Percentiles rank a stretch among this genome's conserved stretches.
These are phyloP conservation scores for Lathyrus tuberosus DNA, from an alignment of 306 rosid species.

Conservation along the genomic window DNA sequence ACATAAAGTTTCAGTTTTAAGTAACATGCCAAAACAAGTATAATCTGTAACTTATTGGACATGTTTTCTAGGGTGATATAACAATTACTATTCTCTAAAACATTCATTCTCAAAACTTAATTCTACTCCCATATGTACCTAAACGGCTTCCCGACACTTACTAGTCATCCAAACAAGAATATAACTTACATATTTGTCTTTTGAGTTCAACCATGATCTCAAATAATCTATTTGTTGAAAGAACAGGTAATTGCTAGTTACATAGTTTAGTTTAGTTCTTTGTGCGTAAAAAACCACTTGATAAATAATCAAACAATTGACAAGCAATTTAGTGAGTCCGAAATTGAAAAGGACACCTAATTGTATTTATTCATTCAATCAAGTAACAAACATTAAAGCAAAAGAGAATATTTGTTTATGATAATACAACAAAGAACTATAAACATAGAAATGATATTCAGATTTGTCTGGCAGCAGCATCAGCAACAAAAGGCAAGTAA, in stretches of 20 bases:
- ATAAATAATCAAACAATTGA: too few relatives aligned
- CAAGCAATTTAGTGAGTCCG: neutral
- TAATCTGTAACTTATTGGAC: too few relatives aligned
- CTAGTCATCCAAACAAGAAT: too few relatives aligned
- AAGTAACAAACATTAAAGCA: neutral
- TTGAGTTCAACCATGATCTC: neutral
- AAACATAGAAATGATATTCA: constrained; percentile 29
- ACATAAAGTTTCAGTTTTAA: too few relatives aligned
- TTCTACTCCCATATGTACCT: too few relatives aligned
- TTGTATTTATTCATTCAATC: neutral
- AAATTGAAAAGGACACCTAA: neutral
- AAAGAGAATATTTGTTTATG: neutral
- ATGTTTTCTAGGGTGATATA: too few relatives aligned
- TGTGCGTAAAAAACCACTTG: too few relatives aligned
- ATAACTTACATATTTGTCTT: too few relatives aligned
- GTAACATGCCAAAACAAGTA: too few relatives aligned
- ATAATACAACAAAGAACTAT: neutral
- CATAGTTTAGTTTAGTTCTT: neutral
- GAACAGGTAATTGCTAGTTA: neutral
- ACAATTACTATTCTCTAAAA: too few relatives aligned
- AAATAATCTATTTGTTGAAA: neutral
- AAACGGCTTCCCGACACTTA: too few relatives aligned
- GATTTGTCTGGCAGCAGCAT: constrained; percentile 84
- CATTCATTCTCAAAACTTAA: too few relatives aligned
- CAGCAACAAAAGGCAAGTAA: constrained; percentile 78